Conservation (phyloP, 2,329 filamentous ascomycete species). For the Byssothecium circinans region DNA sequence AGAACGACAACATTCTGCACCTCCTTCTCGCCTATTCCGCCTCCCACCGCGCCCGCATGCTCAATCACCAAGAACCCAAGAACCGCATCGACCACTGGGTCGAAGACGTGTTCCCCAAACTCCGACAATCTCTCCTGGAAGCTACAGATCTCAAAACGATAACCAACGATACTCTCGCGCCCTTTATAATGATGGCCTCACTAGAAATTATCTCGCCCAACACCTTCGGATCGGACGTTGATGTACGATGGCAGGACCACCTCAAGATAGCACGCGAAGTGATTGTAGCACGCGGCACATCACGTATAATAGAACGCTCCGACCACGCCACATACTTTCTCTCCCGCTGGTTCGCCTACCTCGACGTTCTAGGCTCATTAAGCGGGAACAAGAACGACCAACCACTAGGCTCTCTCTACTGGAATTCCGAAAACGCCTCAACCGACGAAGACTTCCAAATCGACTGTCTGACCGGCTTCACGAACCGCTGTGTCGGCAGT, state of each 20-base stretch:
- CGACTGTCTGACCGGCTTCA: constrained; percentile 81
- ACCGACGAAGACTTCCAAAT: constrained; percentile 68
- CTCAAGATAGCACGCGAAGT: constrained; percentile 74
- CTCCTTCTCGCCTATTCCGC: constrained; percentile 80
- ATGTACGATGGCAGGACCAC: constrained; percentile 79
- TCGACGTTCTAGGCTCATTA: constrained; percentile 76
- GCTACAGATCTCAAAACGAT: constrained; percentile 57
- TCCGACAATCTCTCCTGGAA: constrained; percentile 67
- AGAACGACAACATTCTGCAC: constrained; percentile 71
- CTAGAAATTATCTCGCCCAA: constrained; percentile 81
- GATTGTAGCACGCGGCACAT: constrained; percentile 66
- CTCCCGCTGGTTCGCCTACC: constrained; percentile 79
- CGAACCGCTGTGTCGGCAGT: constrained; percentile 68
- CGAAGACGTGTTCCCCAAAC: constrained; percentile 72
- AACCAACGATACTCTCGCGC: constrained; percentile 73
- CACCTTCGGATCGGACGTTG: constrained; percentile 67
- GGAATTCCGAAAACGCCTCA: constrained; percentile 47
- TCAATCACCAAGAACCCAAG: constrained; percentile 72
- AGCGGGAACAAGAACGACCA: constrained; percentile 56
- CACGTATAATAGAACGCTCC: constrained; percentile 55
- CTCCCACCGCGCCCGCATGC: constrained; percentile 75
- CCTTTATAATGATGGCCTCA: constrained; percentile 82
- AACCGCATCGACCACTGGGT: constrained; percentile 82
- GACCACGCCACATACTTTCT: constrained; percentile 69
- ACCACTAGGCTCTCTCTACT: constrained; percentile 48